Evolutionary conservation across 176 grass and related monocot species (phyloP), one percentile per base, ranked within the genome.

Genomic region (Zea luxurians): DNA sequence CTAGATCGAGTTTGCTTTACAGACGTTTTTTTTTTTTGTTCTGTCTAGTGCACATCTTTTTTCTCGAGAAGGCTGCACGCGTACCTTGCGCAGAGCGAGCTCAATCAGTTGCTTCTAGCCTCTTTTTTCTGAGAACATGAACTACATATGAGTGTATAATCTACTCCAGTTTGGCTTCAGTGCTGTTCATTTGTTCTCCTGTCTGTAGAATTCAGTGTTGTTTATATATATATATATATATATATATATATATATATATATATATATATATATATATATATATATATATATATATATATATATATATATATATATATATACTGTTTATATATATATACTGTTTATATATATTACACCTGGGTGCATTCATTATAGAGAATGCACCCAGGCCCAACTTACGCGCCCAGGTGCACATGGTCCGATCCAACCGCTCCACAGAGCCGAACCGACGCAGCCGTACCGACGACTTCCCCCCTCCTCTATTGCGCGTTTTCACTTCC

Each of bases 211-310:
- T 27, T 27, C 27, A 27, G 27, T 27, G 1, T 27, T 27, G 27
- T 27, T 27, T 27, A 27, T 27, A 27, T 27, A 16, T 64, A 71
- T 71, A 41, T 27, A 16, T 64, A 71, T 71, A 41, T 27, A 16
- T 64, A 71, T 71, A 41, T 27, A 16, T 64, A 71, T 71, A 41
- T 27, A 16, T 64, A 71, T 71, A 41, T 27, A 16, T 64, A 71
- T 71, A 41, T 27, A 16, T 64, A 71, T 71, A 41, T 27, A 16
- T 64, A 71, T 71, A 41, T 27, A 16, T 64, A 71, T 71, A 41
- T 27, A 16, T 64, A 71, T 71, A 41, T 27, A 16, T 64, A 71
- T 71, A 41, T 27, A 16, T 64, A 71, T 71, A 41, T 27, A 16
- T 64, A 71, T 71, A 41, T 27, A 16, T 64, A 71, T 71, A 41